Base-by-base conservation (phyloP, 208 protist species). In the Paratrypanosoma confusum region DNA sequence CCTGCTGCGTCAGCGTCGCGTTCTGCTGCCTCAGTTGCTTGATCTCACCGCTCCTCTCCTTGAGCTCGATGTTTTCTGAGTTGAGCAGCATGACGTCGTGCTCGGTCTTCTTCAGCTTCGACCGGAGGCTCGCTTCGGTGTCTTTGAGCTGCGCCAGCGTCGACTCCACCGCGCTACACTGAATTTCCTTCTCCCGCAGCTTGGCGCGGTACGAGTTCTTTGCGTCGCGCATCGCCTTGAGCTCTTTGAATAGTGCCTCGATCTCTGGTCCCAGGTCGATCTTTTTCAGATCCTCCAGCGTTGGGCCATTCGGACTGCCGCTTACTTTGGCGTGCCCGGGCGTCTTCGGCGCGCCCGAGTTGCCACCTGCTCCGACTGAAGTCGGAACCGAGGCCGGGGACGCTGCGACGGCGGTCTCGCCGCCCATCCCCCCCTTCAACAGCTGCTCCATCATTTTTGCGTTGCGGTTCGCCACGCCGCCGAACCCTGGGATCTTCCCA, bases 201-300 rank as follows among this genome's bases (percentile, higher is more conserved):
- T 75, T 73, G 41, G 65, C 66, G n/a, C 80, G 73, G 32, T 90
- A 93, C 21, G 77, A 60, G 42, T 88, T 93, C 49, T 88, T 90
- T 50, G 75, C 81, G 10, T 16, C 38, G 10, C 84, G 80, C 24
- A 90, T 81, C 2, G 58, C 55, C 13, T 56, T 49, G 0, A 93
- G 72, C 55, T 93, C 80, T 2, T 60, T 56, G 45, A 93, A 93
- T 14, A 93, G 80, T 10, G 67, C 78, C 48, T 93, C 84, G 45
- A 93, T 87, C 50, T 93, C 84, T 0, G 72, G 60, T 8, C 84
- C 84, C 17, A 93, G 67, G 45, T 90, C 86, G 10, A 93, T 60
- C 40, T 73, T 73, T 41, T 71, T 65, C 14, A 93, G 58, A 35
- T 93, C 76, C 27, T 93, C 84, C 39, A 93, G 53, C 18, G 80